Evolutionary conservation across 139 green algal species (phyloP), one percentile per base, ranked within the genome.

Genomic region (Bryopsis sp.): DNA sequence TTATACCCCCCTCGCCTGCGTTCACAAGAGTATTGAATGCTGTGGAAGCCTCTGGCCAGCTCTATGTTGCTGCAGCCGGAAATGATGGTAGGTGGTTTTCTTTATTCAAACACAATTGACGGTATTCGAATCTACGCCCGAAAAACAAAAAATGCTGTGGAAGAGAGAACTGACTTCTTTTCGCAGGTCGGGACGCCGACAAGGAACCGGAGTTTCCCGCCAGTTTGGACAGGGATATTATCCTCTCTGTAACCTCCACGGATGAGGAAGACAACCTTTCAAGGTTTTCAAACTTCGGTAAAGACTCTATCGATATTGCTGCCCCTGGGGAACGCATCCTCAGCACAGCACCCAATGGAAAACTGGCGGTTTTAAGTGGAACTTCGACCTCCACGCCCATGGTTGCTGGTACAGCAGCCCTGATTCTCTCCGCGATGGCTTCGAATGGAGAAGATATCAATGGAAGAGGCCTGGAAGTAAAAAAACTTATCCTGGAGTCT

Each of bases 1-100:
- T 47, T 4, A 46, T 48, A 24, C 5, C 29, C 19, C 33, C 24
- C 31, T 67, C 34, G 15, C 28, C 33, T 19, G 59, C 59, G 15
- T 67, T 47, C 31, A 5, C 7, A 47, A 26, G 35, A 47, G 6
- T 67, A 6, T 67, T 67, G 59, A 48, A 67, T 6, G 59, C 33
- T 15, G 7, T 47, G 28, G 59, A 67, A 26, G 8, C 5, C 5
- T 6, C 33, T 19, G 59, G 33, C 7, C 59, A 67, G 8, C 59
- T 67, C 33, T 67, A 48, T 31, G 59, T 67, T 47, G 35, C 59
- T 7, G 59, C 59, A 28, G 59, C 59, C 34, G 59, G 59, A 39
- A 67, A 67, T 31, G 33, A 43, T 47, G 31, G 33, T 46, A 8
- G 5, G 59, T 61, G 8, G 31, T 61, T 28, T 33, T n/a, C n/a